These are phyloP conservation scores for Fraxinus nigra DNA, from an alignment of 305 asterid species.

Conservation along the genomic window DNA sequence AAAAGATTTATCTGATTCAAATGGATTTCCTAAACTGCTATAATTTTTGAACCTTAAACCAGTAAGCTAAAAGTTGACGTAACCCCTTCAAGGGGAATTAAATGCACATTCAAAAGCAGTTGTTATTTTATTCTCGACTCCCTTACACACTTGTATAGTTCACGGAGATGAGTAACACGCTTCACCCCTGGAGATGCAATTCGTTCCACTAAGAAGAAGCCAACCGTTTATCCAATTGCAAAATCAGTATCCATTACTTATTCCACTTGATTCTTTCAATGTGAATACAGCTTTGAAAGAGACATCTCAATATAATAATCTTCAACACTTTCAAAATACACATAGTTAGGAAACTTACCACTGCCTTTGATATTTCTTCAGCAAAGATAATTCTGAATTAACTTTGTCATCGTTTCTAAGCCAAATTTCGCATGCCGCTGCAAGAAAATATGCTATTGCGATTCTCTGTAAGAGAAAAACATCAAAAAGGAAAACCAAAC, in stretches of 20 bases:
- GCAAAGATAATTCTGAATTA: conserved; percentile 48
- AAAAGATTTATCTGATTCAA: not conserved
- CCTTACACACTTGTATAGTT: not conserved
- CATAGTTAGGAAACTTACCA: conserved; percentile 40
- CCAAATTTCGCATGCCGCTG: conserved; percentile 72
- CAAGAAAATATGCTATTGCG: conserved; percentile 52
- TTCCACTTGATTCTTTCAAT: not conserved
- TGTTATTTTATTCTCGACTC: not conserved
- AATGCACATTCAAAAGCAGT: not conserved
- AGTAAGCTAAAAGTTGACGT: not conserved
- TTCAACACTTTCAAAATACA: not conserved
- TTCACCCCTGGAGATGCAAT: not conserved
- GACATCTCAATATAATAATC: not conserved
- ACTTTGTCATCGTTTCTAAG: conserved; percentile 55
- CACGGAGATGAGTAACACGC: not conserved
- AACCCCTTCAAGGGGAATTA: not conserved
- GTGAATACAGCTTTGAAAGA: not conserved
- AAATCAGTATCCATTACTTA: not conserved
- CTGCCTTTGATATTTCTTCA: conserved; percentile 59
- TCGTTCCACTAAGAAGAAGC: not conserved
- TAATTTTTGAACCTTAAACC: not conserved
- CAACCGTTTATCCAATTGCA: not conserved
- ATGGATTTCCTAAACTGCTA: not conserved
- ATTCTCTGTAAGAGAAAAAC: conserved; percentile 45
- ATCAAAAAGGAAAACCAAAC: not conserved